Percentiles rank a stretch among this genome's conserved stretches.
These are phyloP conservation scores for Pinus albicaulis DNA, from an alignment of 75 land plant genomes.

Conservation along the genomic window DNA sequence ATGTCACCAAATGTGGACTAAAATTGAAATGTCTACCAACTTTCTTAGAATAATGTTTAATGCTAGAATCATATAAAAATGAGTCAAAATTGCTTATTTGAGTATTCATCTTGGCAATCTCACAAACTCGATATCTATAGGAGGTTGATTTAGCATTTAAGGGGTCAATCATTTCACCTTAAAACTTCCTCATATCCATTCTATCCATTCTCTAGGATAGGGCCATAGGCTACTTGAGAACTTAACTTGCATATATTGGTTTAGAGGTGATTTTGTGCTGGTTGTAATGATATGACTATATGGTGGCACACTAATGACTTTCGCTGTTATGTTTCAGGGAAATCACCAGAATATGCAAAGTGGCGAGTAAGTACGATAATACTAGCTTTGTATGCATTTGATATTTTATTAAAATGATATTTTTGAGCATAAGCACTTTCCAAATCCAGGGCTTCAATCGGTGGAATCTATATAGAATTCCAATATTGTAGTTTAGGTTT, in stretches of 20 bases:
- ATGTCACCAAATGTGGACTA: too few relatives aligned
- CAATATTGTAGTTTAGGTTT: background rate
- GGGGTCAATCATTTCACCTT: too few relatives aligned
- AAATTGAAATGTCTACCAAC: too few relatives aligned
- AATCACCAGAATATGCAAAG: slow-evolving; percentile 68
- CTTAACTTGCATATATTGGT: background rate
- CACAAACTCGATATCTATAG: too few relatives aligned
- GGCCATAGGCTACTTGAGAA: too few relatives aligned
- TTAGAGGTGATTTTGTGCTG: background rate
- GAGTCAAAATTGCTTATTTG: too few relatives aligned
- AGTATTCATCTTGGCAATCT: too few relatives aligned
- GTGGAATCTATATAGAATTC: background rate
- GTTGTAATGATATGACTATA: background rate
- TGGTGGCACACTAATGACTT: background rate
- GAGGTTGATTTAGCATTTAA: too few relatives aligned
- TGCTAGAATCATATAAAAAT: too few relatives aligned
- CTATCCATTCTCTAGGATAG: too few relatives aligned
- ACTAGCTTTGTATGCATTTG: background rate
- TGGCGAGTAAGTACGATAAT: slow-evolving; percentile 62
- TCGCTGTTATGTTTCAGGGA: slow-evolving; percentile 38
- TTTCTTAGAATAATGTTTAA: too few relatives aligned
- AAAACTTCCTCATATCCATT: too few relatives aligned
- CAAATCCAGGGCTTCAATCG: background rate
- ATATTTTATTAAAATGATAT: background rate
- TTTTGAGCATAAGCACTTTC: background rate